Conservation (phyloP, 2,329 filamentous ascomycete genomes). For the Aspergillus quadricinctus region DNA sequence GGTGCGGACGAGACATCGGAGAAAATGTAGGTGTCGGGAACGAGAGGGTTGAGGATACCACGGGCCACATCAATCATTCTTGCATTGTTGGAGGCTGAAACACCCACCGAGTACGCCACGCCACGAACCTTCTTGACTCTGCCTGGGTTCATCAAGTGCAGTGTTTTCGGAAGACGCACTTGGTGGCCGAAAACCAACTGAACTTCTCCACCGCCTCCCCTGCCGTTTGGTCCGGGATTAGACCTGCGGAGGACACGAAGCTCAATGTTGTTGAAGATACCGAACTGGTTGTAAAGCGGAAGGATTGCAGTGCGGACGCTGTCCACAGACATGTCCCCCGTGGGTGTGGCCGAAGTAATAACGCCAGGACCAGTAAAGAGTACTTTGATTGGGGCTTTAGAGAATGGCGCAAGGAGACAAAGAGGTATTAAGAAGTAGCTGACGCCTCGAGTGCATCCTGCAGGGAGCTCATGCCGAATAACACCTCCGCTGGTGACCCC, state of each 20-base stretch:
- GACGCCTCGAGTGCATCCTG: constrained; percentile 71
- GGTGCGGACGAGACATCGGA: constrained; percentile 61
- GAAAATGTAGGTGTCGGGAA: constrained; percentile 86
- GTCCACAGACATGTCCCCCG: constrained; percentile 85
- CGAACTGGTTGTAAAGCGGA: constrained; percentile 84
- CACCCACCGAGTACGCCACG: constrained; percentile 89
- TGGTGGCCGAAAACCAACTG: constrained; percentile 91
- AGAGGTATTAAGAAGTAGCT: constrained; percentile 90
- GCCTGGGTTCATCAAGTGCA: constrained; percentile 81
- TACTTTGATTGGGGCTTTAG: constrained; percentile 85
- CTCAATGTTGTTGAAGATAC: constrained; percentile 82
- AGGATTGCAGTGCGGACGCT: constrained; percentile 89
- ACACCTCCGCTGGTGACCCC: constrained; percentile 67
- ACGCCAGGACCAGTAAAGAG: constrained; percentile 86
- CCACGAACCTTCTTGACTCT: constrained; percentile 84
- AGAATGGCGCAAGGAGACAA: constrained; percentile 86
- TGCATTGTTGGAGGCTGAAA: constrained; percentile 87
- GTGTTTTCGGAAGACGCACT: constrained; percentile 85
- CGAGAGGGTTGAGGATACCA: constrained; percentile 79
- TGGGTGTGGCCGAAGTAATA: constrained; percentile 79
- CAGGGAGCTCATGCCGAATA: constrained; percentile 74
- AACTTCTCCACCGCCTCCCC: constrained; percentile 84
- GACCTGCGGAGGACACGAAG: constrained; percentile 75
- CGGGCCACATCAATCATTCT: constrained; percentile 90
- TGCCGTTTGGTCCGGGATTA: constrained; percentile 69